Evolutionary conservation across 2,329 filamentous ascomycete genomes (phyloP).

Genomic region (Hirsutella rhossiliensis): DNA sequence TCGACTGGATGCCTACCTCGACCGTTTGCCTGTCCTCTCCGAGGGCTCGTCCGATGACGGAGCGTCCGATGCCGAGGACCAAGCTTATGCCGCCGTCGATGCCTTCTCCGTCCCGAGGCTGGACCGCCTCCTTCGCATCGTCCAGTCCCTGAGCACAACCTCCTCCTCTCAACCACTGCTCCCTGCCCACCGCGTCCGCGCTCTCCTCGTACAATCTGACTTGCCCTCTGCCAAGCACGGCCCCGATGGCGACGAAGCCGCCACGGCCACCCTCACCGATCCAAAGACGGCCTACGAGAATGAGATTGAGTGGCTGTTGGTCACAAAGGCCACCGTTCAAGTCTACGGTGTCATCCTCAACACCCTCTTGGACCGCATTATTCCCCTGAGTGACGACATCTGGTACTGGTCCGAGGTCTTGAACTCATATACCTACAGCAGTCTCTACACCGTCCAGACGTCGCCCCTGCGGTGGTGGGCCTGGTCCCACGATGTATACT

Average conservation of each 20-base stretch:
- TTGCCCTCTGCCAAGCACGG: conserved; percentile 28
- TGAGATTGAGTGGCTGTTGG: conserved; percentile 81
- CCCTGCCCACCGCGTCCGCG: conserved; percentile 45
- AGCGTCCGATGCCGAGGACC: conserved; percentile 21
- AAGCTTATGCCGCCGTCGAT: conserved; percentile 21
- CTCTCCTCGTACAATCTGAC: conserved; percentile 50
- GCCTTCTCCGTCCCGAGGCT: conserved; percentile 41
- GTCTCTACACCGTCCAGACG: conserved; percentile 76
- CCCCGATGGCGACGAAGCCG: conserved; percentile 22
- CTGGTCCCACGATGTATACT: conserved; percentile 59
- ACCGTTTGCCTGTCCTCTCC: conserved; percentile 38
- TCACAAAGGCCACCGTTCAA: conserved; percentile 87
- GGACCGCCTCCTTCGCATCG: conserved; percentile 52
- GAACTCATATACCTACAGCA: conserved; percentile 64
- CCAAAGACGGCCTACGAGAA: conserved; percentile 47
- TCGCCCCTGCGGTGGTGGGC: conserved; percentile 64
- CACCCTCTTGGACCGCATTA: conserved; percentile 68
- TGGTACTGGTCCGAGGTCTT: conserved; percentile 94
- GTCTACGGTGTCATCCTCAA: conserved; percentile 72
- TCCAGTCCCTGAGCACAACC: conserved; percentile 59
- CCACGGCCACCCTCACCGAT: conserved; percentile 11
- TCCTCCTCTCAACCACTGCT: conserved; percentile 52
- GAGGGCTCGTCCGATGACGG: conserved; percentile 30
- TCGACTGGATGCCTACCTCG: conserved; percentile 52
- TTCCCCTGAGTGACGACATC: conserved; percentile 73